phyloP scores from a whole-genome alignment of 331 rosid genomes.

The Erythrophleum ivorense region DNA sequence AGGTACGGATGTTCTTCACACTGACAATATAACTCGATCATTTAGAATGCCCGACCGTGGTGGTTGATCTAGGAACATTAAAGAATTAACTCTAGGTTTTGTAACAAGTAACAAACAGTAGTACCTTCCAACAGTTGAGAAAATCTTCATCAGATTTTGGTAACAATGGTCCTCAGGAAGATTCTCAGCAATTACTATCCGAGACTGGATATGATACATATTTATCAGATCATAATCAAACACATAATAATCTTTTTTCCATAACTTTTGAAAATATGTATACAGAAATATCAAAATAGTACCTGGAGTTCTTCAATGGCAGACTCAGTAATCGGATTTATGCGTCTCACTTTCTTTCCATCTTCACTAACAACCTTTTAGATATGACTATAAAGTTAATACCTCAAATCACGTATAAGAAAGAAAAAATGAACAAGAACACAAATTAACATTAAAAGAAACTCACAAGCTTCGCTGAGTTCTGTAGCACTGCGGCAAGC shows the following conservation, averaged over 20 bases:
- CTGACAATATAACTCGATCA: slow-evolving; percentile 53
- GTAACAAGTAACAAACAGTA: slow-evolving; percentile 12
- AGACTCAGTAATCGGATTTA: slow-evolving; percentile 65
- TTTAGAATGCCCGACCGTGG: background rate
- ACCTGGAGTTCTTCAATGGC: slow-evolving; percentile 92
- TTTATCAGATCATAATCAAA: background rate
- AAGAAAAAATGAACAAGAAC: slow-evolving; percentile 18
- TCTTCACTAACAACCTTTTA: slow-evolving; percentile 84
- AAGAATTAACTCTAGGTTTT: background rate
- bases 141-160: slow-evolving; percentile 90
- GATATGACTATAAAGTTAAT: slow-evolving; percentile 24
- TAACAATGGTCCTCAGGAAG: slow-evolving; percentile 98
- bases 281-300: slow-evolving; percentile 28
- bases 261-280: slow-evolving; percentile 25
- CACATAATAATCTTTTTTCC: slow-evolving; percentile 24
- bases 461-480: slow-evolving; percentile 88
- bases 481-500: slow-evolving; percentile 75
- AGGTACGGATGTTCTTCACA: slow-evolving; percentile 89
- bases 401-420: slow-evolving; percentile 25
- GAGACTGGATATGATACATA: slow-evolving; percentile 56
- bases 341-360: slow-evolving; percentile 89
- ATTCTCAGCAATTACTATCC: slow-evolving; percentile 89
- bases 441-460: too few species aligned
- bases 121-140: slow-evolving; percentile 91
- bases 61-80: background rate